Base-by-base conservation (phyloP, 148 eudicot genomes). In the Agrostemma githago region DNA sequence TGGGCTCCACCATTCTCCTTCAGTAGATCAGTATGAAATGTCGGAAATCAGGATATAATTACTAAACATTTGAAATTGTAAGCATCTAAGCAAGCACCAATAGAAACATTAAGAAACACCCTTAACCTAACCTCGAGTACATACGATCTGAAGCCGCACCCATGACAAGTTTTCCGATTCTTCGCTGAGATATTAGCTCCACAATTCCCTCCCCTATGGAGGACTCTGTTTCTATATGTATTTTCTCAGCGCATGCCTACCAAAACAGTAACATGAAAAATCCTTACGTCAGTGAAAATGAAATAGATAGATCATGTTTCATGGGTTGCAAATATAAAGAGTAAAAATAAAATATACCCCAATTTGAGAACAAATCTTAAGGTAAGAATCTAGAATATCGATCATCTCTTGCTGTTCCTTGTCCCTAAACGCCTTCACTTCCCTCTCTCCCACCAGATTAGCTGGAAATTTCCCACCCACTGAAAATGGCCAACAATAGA, bases 1-100 rank as follows among this genome's bases (percentile, higher is more conserved):
- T 90, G 38, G 82, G 86, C 76, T 85, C 88, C 60, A 74, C 63
- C 96, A 90, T 86, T 71, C 69, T 88, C 85, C 98, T 93, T 84
- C 67, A 81, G 80, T 66, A 67, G n/a, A 17, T 19, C 26, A 37
- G 9, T 39, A 51, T 3, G 4, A 51, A 51, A 51, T 3, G 14
- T 51, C 11, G 12, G 12, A 48, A 8, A 10, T 11, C 54, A 48
- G 12, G 54, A 48, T 48, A 48, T 14, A 48, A 48, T 48, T 48
- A 48, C 54, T 14, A 48, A 14, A 48, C 12, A 14, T 14, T 48
- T 2, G 14, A 51, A 39, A 19, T 17, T 71, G 17, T 10, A 58
- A 43, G 19, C n/a, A 62, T 9, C 42, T 34, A 64, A 11, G 2
- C 34, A 72, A 67, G 40, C n/a, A 19, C 34, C 11, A 5, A 75